A percentile compares a stretch with the other conserved stretches of the same genome.
Conservation (phyloP, 2,329 filamentous ascomycete species). For the Chrysoporthe puriensis region DNA sequence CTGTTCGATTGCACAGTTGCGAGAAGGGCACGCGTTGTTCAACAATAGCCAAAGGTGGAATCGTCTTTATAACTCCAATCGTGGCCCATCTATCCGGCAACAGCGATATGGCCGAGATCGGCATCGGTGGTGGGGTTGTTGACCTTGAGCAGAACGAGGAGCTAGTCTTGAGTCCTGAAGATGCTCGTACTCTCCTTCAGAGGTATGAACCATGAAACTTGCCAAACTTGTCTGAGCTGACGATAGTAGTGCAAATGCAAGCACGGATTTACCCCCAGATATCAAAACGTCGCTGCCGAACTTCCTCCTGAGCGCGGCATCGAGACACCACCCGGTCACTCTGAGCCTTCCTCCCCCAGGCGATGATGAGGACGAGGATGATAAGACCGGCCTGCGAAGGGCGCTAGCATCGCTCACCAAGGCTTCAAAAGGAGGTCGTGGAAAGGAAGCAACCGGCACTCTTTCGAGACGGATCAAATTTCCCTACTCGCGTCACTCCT, state of each 20-base stretch:
- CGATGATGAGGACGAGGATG: slow-evolving; percentile 33
- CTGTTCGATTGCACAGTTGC: slow-evolving; percentile 80
- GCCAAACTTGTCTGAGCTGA: background rate
- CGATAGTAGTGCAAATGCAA: background rate
- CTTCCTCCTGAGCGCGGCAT: slow-evolving; percentile 15
- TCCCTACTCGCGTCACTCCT: slow-evolving; percentile 89
- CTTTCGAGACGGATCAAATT: slow-evolving; percentile 61
- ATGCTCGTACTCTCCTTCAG: slow-evolving; percentile 53
- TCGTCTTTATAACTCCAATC: slow-evolving; percentile 80
- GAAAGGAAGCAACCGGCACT: slow-evolving; percentile 21
- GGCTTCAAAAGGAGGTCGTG: slow-evolving; percentile 8
- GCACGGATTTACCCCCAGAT: slow-evolving; percentile 24
- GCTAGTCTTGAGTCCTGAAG: slow-evolving; percentile 57
- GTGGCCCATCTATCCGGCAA: slow-evolving; percentile 66
- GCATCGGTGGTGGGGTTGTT: slow-evolving; percentile 77
- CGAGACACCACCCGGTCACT: slow-evolving; percentile 11
- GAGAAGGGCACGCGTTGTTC: slow-evolving; percentile 71
- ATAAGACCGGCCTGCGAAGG: slow-evolving; percentile 19
- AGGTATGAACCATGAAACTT: slow-evolving; percentile 4
- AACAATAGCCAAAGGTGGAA: slow-evolving; percentile 43
- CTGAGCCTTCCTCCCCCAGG: slow-evolving; percentile 18
- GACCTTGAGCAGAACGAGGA: slow-evolving; percentile 72
- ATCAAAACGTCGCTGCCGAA: slow-evolving; percentile 28
- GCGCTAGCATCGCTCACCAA: slow-evolving; percentile 22
- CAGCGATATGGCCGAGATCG: slow-evolving; percentile 69